phyloP scores from a whole-genome alignment of 1,284 basidiomycete genomes.

The Sporisorium iseilematis-ciliati region DNA sequence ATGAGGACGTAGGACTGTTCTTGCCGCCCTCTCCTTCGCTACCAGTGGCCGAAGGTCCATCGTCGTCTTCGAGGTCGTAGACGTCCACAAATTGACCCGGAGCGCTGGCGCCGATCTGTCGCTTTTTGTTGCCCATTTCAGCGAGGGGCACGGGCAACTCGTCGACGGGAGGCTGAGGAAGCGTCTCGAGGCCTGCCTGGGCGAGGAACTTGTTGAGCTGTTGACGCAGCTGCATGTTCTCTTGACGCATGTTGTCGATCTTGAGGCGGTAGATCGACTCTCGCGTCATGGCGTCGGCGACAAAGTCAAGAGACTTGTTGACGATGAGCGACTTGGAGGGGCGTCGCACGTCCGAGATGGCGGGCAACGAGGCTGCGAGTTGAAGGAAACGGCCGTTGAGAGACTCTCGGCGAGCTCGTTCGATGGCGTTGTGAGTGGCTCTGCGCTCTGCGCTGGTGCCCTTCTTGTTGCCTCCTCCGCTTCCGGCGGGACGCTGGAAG shows the following conservation, averaged over 20 bases:
- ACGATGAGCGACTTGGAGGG: conserved; percentile 64
- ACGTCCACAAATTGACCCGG: conserved; percentile 22
- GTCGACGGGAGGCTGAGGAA: conserved; percentile 32
- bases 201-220: conserved; percentile 58
- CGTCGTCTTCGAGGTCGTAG: conserved; percentile 49
- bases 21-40: conserved; percentile 49
- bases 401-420: conserved; percentile 60
- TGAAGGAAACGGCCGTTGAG: conserved; percentile 63
- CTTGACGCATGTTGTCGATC: conserved; percentile 51
- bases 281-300: conserved; percentile 54
- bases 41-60: conserved; percentile 34
- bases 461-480: conserved; percentile 63
- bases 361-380: conserved; percentile 58
- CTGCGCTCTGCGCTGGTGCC: conserved; percentile 60
- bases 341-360: conserved; percentile 58
- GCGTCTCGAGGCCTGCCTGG: conserved; percentile 48
- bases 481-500: conserved; percentile 43
- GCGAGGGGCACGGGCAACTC: conserved; percentile 48
- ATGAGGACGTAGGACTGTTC: conserved; percentile 42
- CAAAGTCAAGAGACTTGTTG: conserved; percentile 64
- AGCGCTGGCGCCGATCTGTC: conserved; percentile 12
- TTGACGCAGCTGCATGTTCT: conserved; percentile 51
- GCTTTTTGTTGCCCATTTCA: conserved; percentile 51
- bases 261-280: conserved; percentile 57
- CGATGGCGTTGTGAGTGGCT: conserved; percentile 65